phyloP scores from a whole-genome alignment of 73 alveolate species.

The Diophrys appendiculata region DNA sequence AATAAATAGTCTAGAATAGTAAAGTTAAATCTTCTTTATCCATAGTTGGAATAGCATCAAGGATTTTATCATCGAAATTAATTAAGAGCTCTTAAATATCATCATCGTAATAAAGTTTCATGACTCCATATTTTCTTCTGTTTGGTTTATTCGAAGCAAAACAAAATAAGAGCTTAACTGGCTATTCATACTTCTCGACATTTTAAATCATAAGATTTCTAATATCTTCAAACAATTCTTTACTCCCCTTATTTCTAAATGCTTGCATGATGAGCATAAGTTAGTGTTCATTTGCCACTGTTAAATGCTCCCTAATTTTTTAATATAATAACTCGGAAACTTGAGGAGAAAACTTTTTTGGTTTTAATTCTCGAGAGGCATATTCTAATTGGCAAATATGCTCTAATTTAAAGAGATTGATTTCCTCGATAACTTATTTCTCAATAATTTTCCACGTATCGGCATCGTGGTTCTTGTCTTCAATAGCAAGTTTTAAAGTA shows the following conservation, averaged over 20 bases:
- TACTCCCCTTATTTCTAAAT: not conserved
- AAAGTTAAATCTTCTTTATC: no score
- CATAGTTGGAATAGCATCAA: no score
- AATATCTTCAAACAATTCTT: not conserved
- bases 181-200: not conserved
- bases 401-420: no score
- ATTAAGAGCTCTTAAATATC: no score
- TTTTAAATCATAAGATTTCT: not conserved
- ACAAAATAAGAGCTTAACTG: not conserved
- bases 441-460: not conserved
- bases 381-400: not conserved
- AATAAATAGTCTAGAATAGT: not conserved
- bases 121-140: no score
- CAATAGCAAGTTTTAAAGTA: not conserved
- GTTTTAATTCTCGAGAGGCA: not conserved
- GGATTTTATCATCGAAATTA: no score
- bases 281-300: not conserved
- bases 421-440: not conserved
- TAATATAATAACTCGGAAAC: not conserved
- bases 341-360: not conserved
- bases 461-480: not conserved
- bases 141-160: not conserved
- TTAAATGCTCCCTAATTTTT: not conserved
- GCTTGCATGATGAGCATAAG: not conserved
- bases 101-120: no score